Conservation (phyloP, 129 eudicot species). For the Tagetes erecta region DNA sequence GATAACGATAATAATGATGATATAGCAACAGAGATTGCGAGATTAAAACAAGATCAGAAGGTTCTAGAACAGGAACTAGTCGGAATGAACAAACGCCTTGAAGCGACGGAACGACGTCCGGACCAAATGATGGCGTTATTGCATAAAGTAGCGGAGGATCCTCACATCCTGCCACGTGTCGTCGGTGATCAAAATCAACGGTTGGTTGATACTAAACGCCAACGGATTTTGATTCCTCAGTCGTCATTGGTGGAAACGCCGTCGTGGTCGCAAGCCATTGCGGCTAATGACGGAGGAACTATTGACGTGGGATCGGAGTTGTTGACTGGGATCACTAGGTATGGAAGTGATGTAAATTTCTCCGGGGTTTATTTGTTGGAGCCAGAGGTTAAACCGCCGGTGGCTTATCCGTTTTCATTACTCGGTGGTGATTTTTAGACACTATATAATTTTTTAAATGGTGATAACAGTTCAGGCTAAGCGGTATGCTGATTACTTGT, state of each 20-base stretch:
- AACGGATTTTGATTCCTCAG: constrained; percentile 38
- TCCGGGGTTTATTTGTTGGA: constrained; percentile 32
- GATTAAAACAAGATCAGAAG: constrained; percentile 61
- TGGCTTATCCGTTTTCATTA: constrained; percentile 69
- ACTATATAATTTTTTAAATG: not conserved
- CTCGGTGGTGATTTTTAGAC: constrained; percentile 70
- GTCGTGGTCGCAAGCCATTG: not conserved
- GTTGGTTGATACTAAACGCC: constrained; percentile 45
- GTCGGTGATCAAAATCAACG: constrained; percentile 47
- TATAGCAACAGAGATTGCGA: constrained; percentile 53
- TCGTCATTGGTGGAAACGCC: constrained; percentile 26
- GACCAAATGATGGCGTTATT: constrained; percentile 87
- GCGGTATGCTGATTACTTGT: not conserved
- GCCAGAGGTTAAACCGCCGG: constrained; percentile 38
- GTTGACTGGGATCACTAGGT: not conserved
- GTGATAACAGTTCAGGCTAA: no score
- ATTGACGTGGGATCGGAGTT: not conserved
- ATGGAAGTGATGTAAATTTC: constrained; percentile 15
- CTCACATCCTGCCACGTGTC: constrained; percentile 59
- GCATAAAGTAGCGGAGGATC: constrained; percentile 71
- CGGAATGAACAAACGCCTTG: constrained; percentile 66
- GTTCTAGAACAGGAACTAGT: constrained; percentile 51
- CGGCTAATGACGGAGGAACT: not conserved
- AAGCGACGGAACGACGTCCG: constrained; percentile 78
- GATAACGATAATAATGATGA: constrained; percentile 28